A percentile compares a stretch with the other conserved stretches of the same genome.
Evolutionary conservation across 345 rosid species (phyloP).

Genomic region (Ricinus communis): DNA sequence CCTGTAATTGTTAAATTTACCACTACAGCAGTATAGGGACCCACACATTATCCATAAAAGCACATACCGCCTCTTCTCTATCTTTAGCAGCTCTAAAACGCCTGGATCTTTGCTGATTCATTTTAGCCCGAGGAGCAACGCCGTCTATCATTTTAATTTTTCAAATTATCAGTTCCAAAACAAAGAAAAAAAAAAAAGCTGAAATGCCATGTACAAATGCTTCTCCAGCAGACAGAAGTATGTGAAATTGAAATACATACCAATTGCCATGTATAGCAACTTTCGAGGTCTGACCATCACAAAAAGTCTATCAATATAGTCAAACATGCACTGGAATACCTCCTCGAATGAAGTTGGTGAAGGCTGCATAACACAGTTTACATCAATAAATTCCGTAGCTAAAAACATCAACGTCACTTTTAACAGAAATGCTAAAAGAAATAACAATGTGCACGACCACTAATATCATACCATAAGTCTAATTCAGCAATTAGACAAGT

Average conservation of each 20-base stretch:
- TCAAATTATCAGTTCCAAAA: constrained; percentile 24
- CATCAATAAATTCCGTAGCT: neutral
- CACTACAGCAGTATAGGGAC: no score
- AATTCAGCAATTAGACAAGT: neutral
- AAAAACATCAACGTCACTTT: neutral
- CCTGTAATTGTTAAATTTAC: neutral
- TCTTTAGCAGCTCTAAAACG: constrained; percentile 94
- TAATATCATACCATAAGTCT: no score
- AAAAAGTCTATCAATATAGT: constrained; percentile 84
- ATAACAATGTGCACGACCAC: no score
- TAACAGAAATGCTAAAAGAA: neutral
- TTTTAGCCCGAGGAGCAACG: constrained; percentile 97
- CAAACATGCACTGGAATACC: constrained; percentile 87
- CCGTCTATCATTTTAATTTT: constrained; percentile 62
- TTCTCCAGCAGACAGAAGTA: neutral
- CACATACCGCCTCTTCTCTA: constrained; percentile 77
- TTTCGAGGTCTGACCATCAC: constrained; percentile 94
- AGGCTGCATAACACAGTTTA: constrained; percentile 47
- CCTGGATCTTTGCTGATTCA: constrained; percentile 96
- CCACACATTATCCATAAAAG: constrained; percentile 15
- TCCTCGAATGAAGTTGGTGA: constrained; percentile 69
- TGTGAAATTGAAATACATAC: constrained; percentile 35
- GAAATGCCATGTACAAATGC: neutral
- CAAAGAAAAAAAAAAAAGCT: neutral
- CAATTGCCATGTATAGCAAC: constrained; percentile 84